Base-by-base conservation (phyloP, 1,284 basidiomycete genomes). In the Gomphus bonarii region DNA sequence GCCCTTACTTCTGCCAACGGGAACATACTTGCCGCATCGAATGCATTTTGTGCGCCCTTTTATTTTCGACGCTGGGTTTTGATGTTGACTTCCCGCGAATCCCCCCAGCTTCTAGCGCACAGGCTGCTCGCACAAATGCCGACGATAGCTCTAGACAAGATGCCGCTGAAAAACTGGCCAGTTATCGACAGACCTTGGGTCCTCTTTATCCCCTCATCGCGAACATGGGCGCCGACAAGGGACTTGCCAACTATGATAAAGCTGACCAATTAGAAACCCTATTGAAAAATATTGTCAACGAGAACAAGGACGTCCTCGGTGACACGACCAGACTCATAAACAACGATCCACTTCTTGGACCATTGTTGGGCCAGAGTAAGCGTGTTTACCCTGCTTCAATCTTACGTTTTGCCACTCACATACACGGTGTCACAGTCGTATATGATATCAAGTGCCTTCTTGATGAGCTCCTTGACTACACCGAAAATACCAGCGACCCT, bases 311-410 rank as follows among this genome's bases (percentile, higher is more conserved):
- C 31, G 58, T 68, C 3, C 67, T 84, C 31, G 62, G 50, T 3
- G 61, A 61, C 31, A 62, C 72, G 28, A 55, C 63, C 50, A 58
- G 33, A 0, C 50, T 78, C 8, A 66, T 76, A 9, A 59, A 69
- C 40, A 62, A 67, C 12, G 54, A 76, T 51, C 80, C 80, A 1
- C 61, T 65, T 7, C 63, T 82, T 14, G 80, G 77, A 18, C 75
- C 76, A 14, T 55, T 74, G n/a, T 64, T 84, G 43, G 81, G 72
- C 38, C 78, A 78, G 3, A 72, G 82, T 85, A 64, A 67, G 81
- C 73, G 5, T 31, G 38, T 25, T 53, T 20, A 40, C 50, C 25
- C 47, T 52, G 9, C 55, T 43, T 38, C 20, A 18, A 43, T 47
- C 52, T 16, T 50, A 16, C 60, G 58, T 59, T 16, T 55, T 54